These are phyloP conservation scores for Moesziomyces globuligerus DNA, from an alignment of 1,284 basidiomycete genomes.

Conservation along the genomic window DNA sequence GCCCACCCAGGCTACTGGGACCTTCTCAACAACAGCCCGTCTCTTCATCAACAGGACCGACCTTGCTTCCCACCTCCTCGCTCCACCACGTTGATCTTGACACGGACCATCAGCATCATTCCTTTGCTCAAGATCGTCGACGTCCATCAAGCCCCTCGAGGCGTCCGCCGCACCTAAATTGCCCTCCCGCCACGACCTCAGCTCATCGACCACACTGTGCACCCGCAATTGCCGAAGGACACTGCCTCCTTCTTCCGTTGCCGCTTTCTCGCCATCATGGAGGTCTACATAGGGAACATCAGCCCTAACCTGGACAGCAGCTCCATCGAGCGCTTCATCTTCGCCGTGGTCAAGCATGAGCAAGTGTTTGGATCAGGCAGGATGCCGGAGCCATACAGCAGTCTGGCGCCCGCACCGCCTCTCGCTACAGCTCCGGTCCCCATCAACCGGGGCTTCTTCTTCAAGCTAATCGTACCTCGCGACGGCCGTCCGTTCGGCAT, in stretches of 20 bases:
- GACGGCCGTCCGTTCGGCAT: slow-evolving; percentile 2
- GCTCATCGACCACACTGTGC: too few relatives aligned
- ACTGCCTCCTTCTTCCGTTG: not conserved
- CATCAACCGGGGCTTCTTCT: slow-evolving; percentile 30
- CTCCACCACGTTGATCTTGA: too few relatives aligned
- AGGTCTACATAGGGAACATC: slow-evolving; percentile 12
- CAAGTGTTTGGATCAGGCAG: not conserved
- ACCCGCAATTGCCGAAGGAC: too few relatives aligned
- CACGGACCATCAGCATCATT: too few relatives aligned
- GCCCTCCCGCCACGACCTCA: too few relatives aligned
- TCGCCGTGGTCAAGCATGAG: slow-evolving; percentile 7
- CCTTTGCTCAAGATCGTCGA: too few relatives aligned
- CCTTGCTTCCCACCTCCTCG: too few relatives aligned
- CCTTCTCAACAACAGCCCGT: too few relatives aligned
- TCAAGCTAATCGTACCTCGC: not conserved
- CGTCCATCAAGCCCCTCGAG: too few relatives aligned
- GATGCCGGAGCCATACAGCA: not conserved
- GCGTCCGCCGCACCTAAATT: too few relatives aligned
- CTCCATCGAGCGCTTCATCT: slow-evolving; percentile 24
- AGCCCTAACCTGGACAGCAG: slow-evolving; percentile 1
- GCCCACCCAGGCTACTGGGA: too few relatives aligned
- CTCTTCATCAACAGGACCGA: too few relatives aligned
- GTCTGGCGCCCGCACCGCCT: not conserved
- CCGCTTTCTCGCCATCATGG: slow-evolving; percentile 12
- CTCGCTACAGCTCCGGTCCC: not conserved